Evolutionary conservation across 2,329 filamentous ascomycete species (phyloP).

Genomic region (Colletotrichum theobromicola): DNA sequence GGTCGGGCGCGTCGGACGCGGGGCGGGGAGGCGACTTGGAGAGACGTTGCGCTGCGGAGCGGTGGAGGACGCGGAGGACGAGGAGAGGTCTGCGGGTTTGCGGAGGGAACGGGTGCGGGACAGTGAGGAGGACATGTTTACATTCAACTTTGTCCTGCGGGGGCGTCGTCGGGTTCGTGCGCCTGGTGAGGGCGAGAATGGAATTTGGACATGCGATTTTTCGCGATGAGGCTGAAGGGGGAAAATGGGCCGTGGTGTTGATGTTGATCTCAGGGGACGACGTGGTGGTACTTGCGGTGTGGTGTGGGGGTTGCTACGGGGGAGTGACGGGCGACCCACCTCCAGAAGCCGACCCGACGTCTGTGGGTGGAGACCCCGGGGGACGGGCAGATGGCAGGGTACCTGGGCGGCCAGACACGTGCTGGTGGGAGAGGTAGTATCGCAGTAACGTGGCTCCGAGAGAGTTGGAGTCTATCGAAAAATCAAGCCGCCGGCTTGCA

Average conservation of each 20-base stretch:
- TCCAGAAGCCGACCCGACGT: not conserved
- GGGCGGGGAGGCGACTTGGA: conserved; percentile 17
- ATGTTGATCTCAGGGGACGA: conserved; percentile 14
- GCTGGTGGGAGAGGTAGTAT: not conserved
- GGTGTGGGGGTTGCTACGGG: conserved; percentile 12
- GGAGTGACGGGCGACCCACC: not conserved
- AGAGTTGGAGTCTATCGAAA: not conserved
- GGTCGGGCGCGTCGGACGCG: not conserved
- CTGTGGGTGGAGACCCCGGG: not conserved
- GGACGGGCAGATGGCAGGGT: not conserved
- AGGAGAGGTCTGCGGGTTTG: conserved; percentile 35
- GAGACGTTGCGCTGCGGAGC: not conserved
- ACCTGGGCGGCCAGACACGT: not conserved
- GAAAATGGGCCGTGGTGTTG: not conserved
- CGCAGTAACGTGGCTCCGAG: not conserved
- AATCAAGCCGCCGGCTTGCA: not conserved
- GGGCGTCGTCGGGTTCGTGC: not conserved
- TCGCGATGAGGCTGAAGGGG: not conserved
- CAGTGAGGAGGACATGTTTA: conserved; percentile 46
- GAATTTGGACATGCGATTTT: not conserved
- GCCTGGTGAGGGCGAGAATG: not conserved
- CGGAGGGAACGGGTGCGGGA: conserved; percentile 55
- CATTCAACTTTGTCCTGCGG: not conserved
- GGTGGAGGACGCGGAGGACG: not conserved
- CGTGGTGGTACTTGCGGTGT: not conserved